Percentiles rank a stretch among this genome's conserved stretches.
These are phyloP conservation scores for Halenospora varia DNA, from an alignment of 495 filamentous ascomycete species.

Conservation along the genomic window DNA sequence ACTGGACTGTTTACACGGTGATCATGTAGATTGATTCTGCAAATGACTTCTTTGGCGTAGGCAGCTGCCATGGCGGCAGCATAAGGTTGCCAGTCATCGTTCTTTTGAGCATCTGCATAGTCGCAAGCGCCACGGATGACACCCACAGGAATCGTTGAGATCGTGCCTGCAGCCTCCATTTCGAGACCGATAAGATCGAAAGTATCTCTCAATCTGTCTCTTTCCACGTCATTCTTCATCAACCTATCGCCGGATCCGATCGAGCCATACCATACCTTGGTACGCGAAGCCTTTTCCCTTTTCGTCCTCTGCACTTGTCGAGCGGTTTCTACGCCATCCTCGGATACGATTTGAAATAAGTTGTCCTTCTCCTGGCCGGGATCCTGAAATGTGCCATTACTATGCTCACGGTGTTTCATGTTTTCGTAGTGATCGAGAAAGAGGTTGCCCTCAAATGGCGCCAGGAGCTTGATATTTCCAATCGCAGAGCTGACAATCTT, in stretches of 20 bases:
- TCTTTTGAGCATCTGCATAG: slow-evolving; percentile 38
- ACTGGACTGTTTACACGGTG: too few relatives aligned
- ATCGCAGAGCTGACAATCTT: slow-evolving; percentile 25
- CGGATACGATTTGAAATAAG: slow-evolving; percentile 6
- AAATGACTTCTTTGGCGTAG: slow-evolving; percentile 34
- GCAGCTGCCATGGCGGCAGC: slow-evolving; percentile 37
- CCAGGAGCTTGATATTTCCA: slow-evolving; percentile 18
- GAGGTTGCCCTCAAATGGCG: slow-evolving; percentile 4
- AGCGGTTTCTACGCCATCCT: background rate
- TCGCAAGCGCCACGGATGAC: slow-evolving; percentile 39
- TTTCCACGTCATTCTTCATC: slow-evolving; percentile 11
- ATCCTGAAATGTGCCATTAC: slow-evolving; percentile 19
- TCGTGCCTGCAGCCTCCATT: slow-evolving; percentile 16
- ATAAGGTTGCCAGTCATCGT: slow-evolving; percentile 39
- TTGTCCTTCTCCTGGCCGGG: slow-evolving; percentile 27
- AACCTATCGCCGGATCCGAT: slow-evolving; percentile 28
- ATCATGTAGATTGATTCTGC: slow-evolving; percentile 6
- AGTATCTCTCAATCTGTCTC: slow-evolving; percentile 24
- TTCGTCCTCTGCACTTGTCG: background rate
- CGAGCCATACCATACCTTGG: slow-evolving; percentile 27
- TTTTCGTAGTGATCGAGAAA: slow-evolving; percentile 24
- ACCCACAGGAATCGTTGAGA: slow-evolving; percentile 1
- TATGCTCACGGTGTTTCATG: slow-evolving; percentile 20
- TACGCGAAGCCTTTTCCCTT: slow-evolving; percentile 19
- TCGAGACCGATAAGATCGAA: slow-evolving; percentile 22